These are phyloP conservation scores for Vitis hybrid DNA, from an alignment of 177 flowering plant genomes.

Conservation along the genomic window DNA sequence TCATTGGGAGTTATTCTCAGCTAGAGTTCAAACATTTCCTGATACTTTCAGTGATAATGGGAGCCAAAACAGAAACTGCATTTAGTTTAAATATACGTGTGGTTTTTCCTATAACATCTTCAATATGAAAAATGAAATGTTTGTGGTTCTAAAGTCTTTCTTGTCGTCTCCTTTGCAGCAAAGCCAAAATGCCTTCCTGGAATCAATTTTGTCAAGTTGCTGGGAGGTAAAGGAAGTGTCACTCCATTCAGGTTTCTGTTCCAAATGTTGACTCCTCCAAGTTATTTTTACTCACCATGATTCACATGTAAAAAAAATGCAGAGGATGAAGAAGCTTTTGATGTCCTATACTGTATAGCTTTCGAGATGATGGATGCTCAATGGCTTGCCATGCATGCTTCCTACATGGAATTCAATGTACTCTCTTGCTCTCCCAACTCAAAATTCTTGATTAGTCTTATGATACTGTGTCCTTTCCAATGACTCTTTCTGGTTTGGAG, in stretches of 20 bases:
- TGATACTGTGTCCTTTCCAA: background rate
- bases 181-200: constrained; percentile 84
- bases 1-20: too few species aligned
- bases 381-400: constrained; percentile 98
- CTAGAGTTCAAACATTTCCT: background rate
- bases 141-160: constrained; percentile 1
- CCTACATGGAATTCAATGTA: constrained; percentile 99
- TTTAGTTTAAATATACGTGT: too few species aligned
- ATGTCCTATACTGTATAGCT: constrained; percentile 84
- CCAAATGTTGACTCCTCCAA: background rate
- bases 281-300: background rate
- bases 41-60: background rate
- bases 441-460: constrained; percentile 1
- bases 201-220: constrained; percentile 63
- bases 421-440: constrained; percentile 27
- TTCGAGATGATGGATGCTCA: constrained; percentile 97
- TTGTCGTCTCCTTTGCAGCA: constrained; percentile 42
- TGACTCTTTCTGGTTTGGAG: background rate
- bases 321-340: constrained; percentile 94
- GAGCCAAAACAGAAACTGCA: too few species aligned
- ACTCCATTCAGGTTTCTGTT: background rate
- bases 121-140: background rate
- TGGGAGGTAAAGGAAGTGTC: constrained; percentile 58
- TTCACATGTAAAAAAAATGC: constrained; percentile 29
- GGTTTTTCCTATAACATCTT: too few species aligned